Base-by-base conservation (phyloP, 2,329 filamentous ascomycete species). In the Epichloe festucae region DNA sequence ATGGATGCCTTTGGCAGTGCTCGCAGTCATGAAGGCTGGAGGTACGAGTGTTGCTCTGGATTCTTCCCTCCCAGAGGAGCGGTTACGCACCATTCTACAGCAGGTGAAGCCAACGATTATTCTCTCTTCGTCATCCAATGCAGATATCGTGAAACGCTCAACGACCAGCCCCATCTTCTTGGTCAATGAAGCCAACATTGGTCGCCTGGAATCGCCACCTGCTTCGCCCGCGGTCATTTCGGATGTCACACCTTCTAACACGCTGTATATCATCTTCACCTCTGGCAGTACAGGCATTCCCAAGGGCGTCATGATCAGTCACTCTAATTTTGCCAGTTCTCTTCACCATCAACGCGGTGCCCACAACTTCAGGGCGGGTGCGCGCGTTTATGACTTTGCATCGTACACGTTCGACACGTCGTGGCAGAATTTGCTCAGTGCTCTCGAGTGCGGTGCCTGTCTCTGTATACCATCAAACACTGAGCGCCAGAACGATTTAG, bases 1-100 rank as follows among this genome's bases (percentile, higher is more conserved):
- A 3, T 58, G 56, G 58, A 56, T 56, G 8, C 51, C 57, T 2
- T 54, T 63, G 0, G 56, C 57, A 1, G 60, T 60, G n/a, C 36
- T 65, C 7, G 62, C 53, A 4, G 53, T 64, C 14, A 53, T 63
- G 21, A 62, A 64, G 50, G 55, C 59, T 12, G 64, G 64, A 15
- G 57, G 56, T 11, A 59, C 57, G 12, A 65, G 59, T 48, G 57
- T 62, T 1, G 54, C 58, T 1, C 52, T 64, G 14, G 62, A 64
- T 42, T 53, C 56, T 1, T 54, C 56, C 11, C 55, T 59, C 21
- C 60, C 63, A 6, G 46, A 48, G 23, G 38, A 48, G 2, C 56
- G 58, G 2, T 46, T 59, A 2, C 52, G 48, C 12, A 38, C 38
- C 3, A 56, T 60, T n/a, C 10, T 59, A 5, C 27, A 50, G 5